These are phyloP conservation scores for Starmera quercuum DNA, from an alignment of 805 yeast genomes.

Conservation along the genomic window DNA sequence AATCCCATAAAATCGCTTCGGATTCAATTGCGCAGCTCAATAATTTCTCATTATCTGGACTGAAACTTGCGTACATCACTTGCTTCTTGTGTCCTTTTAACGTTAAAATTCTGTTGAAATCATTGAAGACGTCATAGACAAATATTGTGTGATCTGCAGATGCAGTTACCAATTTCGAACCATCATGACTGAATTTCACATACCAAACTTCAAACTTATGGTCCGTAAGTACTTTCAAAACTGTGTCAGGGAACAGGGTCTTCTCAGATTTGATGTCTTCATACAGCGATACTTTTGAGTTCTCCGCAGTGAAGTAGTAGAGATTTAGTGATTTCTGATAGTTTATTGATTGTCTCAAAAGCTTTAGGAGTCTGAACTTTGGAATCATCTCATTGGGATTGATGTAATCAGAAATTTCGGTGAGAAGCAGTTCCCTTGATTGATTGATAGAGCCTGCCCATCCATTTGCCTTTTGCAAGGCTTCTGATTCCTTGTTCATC, in stretches of 20 bases:
- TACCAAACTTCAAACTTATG: slow-evolving; percentile 83
- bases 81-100: slow-evolving; percentile 42
- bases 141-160: slow-evolving; percentile 59
- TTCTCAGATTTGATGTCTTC: slow-evolving; percentile 26
- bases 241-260: slow-evolving; percentile 38
- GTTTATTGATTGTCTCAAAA: slow-evolving; percentile 43
- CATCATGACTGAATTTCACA: slow-evolving; percentile 69
- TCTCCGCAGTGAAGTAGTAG: slow-evolving; percentile 24
- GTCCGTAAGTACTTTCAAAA: slow-evolving; percentile 36
- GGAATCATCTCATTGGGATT: slow-evolving; percentile 50
- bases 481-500: slow-evolving; percentile 15
- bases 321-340: slow-evolving; percentile 34
- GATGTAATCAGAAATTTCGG: slow-evolving; percentile 35
- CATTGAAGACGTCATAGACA: slow-evolving; percentile 55
- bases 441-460: slow-evolving; percentile 22
- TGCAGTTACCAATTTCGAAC: slow-evolving; percentile 69
- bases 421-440: slow-evolving; percentile 34
- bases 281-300: slow-evolving; percentile 21
- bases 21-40: slow-evolving; percentile 72
- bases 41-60: slow-evolving; percentile 58
- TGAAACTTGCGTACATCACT: slow-evolving; percentile 67
- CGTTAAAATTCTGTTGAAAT: slow-evolving; percentile 29
- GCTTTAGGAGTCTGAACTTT: slow-evolving; percentile 38
- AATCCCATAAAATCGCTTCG: slow-evolving; percentile 62
- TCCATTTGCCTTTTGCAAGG: slow-evolving; percentile 17